phyloP scores from a whole-genome alignment of 2,329 filamentous ascomycete genomes.

The Rhynchosporium graminicola region DNA sequence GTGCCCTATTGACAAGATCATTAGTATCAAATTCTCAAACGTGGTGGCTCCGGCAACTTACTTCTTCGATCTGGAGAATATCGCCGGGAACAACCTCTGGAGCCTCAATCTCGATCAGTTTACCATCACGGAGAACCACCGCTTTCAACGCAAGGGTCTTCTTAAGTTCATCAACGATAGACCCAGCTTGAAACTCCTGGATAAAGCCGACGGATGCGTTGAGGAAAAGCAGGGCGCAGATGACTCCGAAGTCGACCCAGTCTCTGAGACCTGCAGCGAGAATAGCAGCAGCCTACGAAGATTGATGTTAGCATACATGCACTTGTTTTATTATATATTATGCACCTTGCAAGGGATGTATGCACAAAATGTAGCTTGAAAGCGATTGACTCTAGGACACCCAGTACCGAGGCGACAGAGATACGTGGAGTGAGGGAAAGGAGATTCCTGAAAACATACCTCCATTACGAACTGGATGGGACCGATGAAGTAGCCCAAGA shows the following conservation, averaged over 20 bases:
- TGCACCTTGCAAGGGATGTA: background rate
- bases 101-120: constrained; percentile 76
- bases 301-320: constrained; percentile 25
- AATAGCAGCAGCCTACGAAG: constrained; percentile 60
- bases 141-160: constrained; percentile 88
- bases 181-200: constrained; percentile 87
- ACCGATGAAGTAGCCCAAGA: constrained; percentile 78
- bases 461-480: constrained; percentile 96
- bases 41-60: constrained; percentile 34
- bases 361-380: background rate
- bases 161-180: constrained; percentile 88
- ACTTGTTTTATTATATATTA: background rate
- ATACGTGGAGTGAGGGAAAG: constrained; percentile 10
- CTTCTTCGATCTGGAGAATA: constrained; percentile 84
- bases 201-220: constrained; percentile 86
- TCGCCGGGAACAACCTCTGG: constrained; percentile 86
- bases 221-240: constrained; percentile 78
- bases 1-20: constrained; percentile 57
- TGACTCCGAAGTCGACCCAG: constrained; percentile 94
- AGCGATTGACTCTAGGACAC: background rate
- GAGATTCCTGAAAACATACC: constrained; percentile 49
- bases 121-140: constrained; percentile 79
- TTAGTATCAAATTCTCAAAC: constrained; percentile 16
- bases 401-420: constrained; percentile 12
- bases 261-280: constrained; percentile 82